phyloP scores from a whole-genome alignment of 2,329 filamentous ascomycete species.

The Epichloe bromicola region DNA sequence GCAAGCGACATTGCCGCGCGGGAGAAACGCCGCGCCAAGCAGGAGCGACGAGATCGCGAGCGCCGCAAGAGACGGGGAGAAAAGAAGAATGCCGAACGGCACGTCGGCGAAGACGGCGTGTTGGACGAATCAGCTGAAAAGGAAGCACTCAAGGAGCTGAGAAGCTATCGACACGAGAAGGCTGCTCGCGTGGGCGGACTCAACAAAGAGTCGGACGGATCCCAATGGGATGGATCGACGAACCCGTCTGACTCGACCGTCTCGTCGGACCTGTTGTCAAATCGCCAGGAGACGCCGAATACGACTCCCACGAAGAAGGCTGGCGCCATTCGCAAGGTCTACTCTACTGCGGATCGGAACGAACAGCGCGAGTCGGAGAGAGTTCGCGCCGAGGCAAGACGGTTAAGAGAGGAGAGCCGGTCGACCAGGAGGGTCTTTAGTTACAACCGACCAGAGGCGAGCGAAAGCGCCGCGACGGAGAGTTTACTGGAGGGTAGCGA shows the following conservation, averaged over 20 bases:
- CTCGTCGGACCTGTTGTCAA: constrained; percentile 43
- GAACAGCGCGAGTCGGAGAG: constrained; percentile 39
- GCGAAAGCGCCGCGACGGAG: constrained; percentile 21
- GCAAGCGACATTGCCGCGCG: constrained; percentile 42
- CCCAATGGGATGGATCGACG: constrained; percentile 61
- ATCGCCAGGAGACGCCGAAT: constrained; percentile 44
- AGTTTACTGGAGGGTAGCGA: constrained; percentile 28
- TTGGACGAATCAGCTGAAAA: constrained; percentile 54
- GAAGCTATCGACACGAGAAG: constrained; percentile 75
- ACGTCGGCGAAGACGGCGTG: constrained; percentile 44
- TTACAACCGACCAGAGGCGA: constrained; percentile 32
- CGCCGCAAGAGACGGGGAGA: constrained; percentile 15
- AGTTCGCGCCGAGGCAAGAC: constrained; percentile 41
- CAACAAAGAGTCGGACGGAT: constrained; percentile 70
- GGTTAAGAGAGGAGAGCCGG: constrained; percentile 41
- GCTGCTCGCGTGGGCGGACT: constrained; percentile 78
- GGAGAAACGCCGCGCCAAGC: constrained; percentile 42
- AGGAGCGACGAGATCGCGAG: constrained; percentile 31
- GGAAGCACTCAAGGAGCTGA: constrained; percentile 54
- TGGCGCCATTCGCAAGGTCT: constrained; percentile 43
- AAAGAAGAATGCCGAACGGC: constrained; percentile 32
- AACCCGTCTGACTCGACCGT: constrained; percentile 53
- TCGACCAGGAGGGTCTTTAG: constrained; percentile 36
- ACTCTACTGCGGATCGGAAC: constrained; percentile 44
- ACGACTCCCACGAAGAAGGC: constrained; percentile 35